Evolutionary conservation across 352 stramenopile species (phyloP).

Genomic region (Pythium biforme): DNA sequence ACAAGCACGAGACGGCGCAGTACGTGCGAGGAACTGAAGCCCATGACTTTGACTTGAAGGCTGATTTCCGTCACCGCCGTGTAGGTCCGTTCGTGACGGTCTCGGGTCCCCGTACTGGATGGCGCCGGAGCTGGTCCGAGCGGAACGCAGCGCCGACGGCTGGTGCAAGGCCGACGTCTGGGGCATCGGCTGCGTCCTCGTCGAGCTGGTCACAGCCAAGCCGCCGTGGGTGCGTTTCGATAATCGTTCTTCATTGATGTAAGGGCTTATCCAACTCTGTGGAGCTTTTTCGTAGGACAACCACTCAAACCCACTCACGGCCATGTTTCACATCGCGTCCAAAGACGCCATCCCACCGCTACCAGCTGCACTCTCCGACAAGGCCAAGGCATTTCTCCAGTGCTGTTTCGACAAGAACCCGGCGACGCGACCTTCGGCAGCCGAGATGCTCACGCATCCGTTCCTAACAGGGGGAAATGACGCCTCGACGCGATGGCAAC

Average conservation of each 20-base stretch:
- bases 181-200: constrained; percentile 86
- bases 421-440: constrained; percentile 67
- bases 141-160: constrained; percentile 57
- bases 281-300: constrained; percentile 38
- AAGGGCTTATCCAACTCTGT: no score
- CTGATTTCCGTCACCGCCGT: no score
- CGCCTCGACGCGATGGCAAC: background rate
- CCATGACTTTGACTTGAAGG: no score
- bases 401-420: constrained; percentile 69
- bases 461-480: constrained; percentile 31
- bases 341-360: constrained; percentile 48
- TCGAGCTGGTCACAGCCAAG: constrained; percentile 88
- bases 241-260: no score
- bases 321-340: constrained; percentile 85
- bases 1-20: constrained; percentile 13
- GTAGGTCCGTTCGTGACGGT: constrained; percentile 64
- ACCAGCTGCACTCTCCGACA: constrained; percentile 38
- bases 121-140: constrained; percentile 93
- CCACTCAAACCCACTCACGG: constrained; percentile 72
- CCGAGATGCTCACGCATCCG: constrained; percentile 75
- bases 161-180: constrained; percentile 92
- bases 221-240: constrained; percentile 70
- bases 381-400: constrained; percentile 44
- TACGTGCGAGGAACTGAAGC: background rate
- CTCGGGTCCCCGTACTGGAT: constrained; percentile 95